phyloP scores from a whole-genome alignment of 495 filamentous ascomycete species.

The Penicillium daleae region DNA sequence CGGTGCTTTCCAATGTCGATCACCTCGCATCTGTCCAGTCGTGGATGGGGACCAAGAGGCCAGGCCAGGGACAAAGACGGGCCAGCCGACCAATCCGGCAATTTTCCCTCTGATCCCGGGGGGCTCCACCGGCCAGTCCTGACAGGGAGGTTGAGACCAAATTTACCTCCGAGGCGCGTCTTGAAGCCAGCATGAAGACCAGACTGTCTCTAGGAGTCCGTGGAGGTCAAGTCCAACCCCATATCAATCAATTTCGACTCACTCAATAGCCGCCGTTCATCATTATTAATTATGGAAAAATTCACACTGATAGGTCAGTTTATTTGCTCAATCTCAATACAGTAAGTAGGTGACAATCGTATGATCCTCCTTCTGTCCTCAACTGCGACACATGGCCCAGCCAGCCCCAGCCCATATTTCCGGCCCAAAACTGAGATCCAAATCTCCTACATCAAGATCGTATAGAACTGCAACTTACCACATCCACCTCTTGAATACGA shows the following conservation, averaged over 20 bases:
- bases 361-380: not conserved
- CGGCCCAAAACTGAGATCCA: conserved; percentile 2
- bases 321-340: not conserved
- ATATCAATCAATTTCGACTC: not conserved
- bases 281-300: not conserved
- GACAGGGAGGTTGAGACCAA: conserved; percentile 1
- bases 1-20: conserved; percentile 10
- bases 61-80: conserved; percentile 12
- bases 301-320: not conserved
- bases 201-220: too few relatives aligned
- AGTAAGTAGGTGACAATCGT: too few relatives aligned
- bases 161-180: not conserved
- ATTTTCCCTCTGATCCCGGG: conserved; percentile 10
- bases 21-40: conserved; percentile 5
- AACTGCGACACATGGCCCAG: not conserved
- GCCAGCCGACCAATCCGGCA: conserved; percentile 15
- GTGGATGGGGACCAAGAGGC: not conserved
- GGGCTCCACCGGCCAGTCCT: conserved; percentile 6
- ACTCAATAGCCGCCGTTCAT: not conserved
- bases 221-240: not conserved
- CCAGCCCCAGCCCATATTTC: not conserved
- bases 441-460: not conserved
- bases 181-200: not conserved
- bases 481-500: not conserved
- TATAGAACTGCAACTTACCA: not conserved